Conservation (phyloP, 2,329 filamentous ascomycete genomes). For the Colletotrichum falcatum region DNA sequence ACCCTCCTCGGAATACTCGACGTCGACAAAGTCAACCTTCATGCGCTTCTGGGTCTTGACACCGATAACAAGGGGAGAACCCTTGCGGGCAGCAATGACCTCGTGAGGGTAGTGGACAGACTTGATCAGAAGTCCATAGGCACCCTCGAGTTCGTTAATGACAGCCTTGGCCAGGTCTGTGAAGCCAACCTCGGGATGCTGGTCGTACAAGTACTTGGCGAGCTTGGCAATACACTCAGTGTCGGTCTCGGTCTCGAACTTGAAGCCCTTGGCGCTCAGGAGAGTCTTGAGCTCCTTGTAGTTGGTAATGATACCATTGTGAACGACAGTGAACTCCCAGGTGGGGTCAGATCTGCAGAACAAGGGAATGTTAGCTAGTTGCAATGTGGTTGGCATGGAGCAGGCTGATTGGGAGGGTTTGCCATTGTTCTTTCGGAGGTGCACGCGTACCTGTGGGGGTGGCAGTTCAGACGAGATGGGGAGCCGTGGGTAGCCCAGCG, state of each 20-base stretch:
- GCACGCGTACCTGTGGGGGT: slow-evolving; percentile 87
- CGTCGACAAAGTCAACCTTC: slow-evolving; percentile 99
- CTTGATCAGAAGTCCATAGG: slow-evolving; percentile 97
- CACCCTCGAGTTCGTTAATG: slow-evolving; percentile 97
- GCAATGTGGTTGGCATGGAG: slow-evolving; percentile 33
- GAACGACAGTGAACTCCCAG: slow-evolving; percentile 97
- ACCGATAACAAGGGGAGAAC: slow-evolving; percentile 96
- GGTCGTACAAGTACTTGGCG: slow-evolving; percentile 96
- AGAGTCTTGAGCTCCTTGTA: slow-evolving; percentile 99
- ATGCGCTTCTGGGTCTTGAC: slow-evolving; percentile 98
- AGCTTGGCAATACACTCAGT: slow-evolving; percentile 99
- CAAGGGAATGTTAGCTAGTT: slow-evolving; percentile 30
- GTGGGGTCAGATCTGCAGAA: slow-evolving; percentile 83
- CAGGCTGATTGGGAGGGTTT: slow-evolving; percentile 12
- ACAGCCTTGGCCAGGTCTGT: slow-evolving; percentile 97
- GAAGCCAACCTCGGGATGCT: slow-evolving; percentile 94
- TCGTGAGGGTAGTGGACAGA: slow-evolving; percentile 99
- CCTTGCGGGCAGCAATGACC: slow-evolving; percentile 97
- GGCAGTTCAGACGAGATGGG: slow-evolving; percentile 95
- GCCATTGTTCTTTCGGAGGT: slow-evolving; percentile 16
- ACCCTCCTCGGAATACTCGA: slow-evolving; percentile 93
- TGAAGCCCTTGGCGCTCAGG: slow-evolving; percentile 93
- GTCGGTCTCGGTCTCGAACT: slow-evolving; percentile 99
- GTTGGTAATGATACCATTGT: slow-evolving; percentile 99
- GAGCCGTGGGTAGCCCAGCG: slow-evolving; percentile 98